Percentiles rank a stretch among this genome's conserved stretches.
phyloP scores from a whole-genome alignment of 169 alveolate genomes.

The Theileria annulata region DNA sequence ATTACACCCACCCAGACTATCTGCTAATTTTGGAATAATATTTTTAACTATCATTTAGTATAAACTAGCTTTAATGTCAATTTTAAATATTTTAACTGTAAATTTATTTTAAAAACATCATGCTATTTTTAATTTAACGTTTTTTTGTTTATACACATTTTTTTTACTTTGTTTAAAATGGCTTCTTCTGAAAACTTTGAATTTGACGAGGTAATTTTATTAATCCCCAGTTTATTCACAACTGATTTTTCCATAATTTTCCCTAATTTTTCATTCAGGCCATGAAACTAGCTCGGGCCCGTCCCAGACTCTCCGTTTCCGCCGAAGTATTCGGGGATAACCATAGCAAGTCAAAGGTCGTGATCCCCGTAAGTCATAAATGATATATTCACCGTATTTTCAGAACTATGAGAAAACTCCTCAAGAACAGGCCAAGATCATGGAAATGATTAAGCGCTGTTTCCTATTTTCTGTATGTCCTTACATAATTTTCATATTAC shows the following conservation, averaged over 20 bases:
- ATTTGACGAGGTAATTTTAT: conserved; percentile 34
- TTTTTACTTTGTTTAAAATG: conserved; percentile 1
- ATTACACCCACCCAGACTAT: conserved; percentile 1
- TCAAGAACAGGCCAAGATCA: conserved; percentile 56
- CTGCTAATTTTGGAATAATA: not conserved
- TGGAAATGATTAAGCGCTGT: conserved; percentile 34
- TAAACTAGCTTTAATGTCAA: not conserved
- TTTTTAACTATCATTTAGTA: not conserved
- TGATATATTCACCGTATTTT: not conserved
- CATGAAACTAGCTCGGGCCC: conserved; percentile 46
- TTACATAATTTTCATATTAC: not conserved
- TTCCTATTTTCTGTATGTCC: conserved; percentile 60
- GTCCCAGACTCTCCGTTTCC: conserved; percentile 59
- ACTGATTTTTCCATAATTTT: not conserved
- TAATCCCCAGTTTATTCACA: too few species aligned
- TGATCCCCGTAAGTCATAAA: conserved; percentile 46
- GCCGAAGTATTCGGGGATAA: conserved; percentile 63
- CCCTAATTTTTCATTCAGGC: conserved; percentile 30
- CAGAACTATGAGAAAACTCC: conserved; percentile 58
- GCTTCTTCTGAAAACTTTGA: conserved; percentile 12
- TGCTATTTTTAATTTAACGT: conserved; percentile 11
- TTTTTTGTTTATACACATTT: not conserved
- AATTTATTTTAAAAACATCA: not conserved
- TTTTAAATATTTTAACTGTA: not conserved
- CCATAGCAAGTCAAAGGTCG: conserved; percentile 29